A percentile compares a stretch with the other conserved stretches of the same genome.
Conservation (phyloP, 805 yeast species). For the Candida hungchunana region DNA sequence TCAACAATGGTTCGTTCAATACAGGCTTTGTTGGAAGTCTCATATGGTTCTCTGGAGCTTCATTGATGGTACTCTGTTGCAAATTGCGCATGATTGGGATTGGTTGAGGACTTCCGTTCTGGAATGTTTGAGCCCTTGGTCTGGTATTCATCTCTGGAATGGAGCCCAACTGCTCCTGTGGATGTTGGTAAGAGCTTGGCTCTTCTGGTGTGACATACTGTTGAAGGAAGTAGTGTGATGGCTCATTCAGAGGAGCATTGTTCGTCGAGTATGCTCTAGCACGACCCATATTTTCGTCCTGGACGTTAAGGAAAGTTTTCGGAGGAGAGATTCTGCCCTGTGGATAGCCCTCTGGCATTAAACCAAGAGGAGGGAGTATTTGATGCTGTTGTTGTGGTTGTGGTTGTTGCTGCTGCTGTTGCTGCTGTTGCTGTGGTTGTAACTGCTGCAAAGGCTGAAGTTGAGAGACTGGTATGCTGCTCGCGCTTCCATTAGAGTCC, state of each 20-base stretch:
- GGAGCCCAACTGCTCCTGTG: conserved; percentile 15
- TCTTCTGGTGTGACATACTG: conserved; percentile 7
- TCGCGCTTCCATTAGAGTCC: conserved; percentile 1
- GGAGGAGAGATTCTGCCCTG: conserved; percentile 21
- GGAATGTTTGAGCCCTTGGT: conserved; percentile 41
- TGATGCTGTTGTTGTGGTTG: conserved; percentile 4
- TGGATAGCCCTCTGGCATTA: conserved; percentile 6
- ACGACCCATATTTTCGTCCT: conserved; percentile 20
- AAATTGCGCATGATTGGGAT: conserved; percentile 28
- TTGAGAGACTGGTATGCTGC: neutral
- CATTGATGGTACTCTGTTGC: conserved; percentile 11
- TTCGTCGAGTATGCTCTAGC: conserved; percentile 27
- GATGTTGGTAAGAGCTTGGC: conserved; percentile 12
- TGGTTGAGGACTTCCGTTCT: conserved; percentile 23
- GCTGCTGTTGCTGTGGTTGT: conserved; percentile 1
- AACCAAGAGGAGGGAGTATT: conserved; percentile 3
- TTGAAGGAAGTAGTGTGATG: conserved; percentile 16
- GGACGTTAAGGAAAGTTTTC: conserved; percentile 6
- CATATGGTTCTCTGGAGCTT: conserved; percentile 9
- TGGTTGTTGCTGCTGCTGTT: neutral
- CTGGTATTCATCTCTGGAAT: conserved; percentile 20
- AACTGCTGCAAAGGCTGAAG: neutral
- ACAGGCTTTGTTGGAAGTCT: conserved; percentile 5
- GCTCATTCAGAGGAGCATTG: conserved; percentile 21
- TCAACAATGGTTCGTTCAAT: conserved; percentile 30